These are phyloP conservation scores for Vitis hybrid DNA, from an alignment of 177 flowering plant genomes.

Conservation along the genomic window DNA sequence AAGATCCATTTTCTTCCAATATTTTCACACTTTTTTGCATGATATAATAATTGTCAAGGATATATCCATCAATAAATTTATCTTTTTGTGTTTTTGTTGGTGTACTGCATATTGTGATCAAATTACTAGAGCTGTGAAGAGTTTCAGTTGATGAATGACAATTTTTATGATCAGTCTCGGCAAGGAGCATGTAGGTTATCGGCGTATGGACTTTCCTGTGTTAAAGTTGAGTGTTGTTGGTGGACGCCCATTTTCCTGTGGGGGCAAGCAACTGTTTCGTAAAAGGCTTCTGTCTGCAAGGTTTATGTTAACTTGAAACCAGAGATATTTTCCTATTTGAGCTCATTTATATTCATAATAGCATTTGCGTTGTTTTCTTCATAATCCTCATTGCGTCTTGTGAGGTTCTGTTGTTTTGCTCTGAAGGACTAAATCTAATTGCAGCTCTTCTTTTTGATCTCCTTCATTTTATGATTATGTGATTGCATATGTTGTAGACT, in stretches of 20 bases:
- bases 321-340: no score
- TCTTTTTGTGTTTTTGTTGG: no score
- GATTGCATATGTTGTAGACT: background rate
- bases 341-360: no score
- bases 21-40: no score
- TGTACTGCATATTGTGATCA: background rate
- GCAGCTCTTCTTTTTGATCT: no score
- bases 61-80: no score
- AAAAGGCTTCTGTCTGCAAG: conserved; percentile 61
- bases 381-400: background rate
- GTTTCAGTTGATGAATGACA: background rate
- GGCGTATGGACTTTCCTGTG: conserved; percentile 63
- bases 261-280: conserved; percentile 60
- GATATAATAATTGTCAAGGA: no score
- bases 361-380: background rate
- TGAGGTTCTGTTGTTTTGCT: background rate
- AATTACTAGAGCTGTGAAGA: background rate
- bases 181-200: conserved; percentile 75
- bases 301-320: conserved; percentile 30
- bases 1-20: no score
- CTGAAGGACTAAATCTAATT: no score
- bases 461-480: background rate
- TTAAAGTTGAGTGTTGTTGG: conserved; percentile 78
- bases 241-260: conserved; percentile 89
- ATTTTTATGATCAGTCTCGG: conserved; percentile 58